phyloP scores from a whole-genome alignment of 2,329 filamentous ascomycete genomes.

The Byssoonygena ceratinophila region DNA sequence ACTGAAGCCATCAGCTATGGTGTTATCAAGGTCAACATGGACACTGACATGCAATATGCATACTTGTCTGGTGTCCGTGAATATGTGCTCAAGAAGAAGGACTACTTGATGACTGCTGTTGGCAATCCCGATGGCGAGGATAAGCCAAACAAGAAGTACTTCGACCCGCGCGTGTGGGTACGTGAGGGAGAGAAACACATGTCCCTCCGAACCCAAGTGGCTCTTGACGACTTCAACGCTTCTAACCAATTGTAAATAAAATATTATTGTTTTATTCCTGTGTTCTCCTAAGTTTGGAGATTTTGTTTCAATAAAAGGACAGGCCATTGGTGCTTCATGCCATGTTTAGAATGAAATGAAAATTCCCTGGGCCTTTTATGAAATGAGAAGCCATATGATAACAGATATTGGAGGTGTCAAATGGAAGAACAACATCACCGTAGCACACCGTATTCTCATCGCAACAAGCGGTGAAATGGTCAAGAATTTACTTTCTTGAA shows the following conservation, averaged over 20 bases:
- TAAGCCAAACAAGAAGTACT: constrained; percentile 99
- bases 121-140: constrained; percentile 92
- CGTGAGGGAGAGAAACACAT: constrained; percentile 93
- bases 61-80: constrained; percentile 90
- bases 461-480: too few relatives aligned
- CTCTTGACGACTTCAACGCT: constrained; percentile 85
- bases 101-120: constrained; percentile 76
- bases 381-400: neutral
- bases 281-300: neutral
- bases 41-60: constrained; percentile 94
- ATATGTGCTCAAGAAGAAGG: constrained; percentile 88
- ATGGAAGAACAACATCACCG: too few relatives aligned
- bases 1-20: constrained; percentile 77
- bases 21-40: constrained; percentile 98
- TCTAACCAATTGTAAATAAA: constrained; percentile 58
- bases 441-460: too few relatives aligned
- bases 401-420: too few relatives aligned
- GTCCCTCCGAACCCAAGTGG: constrained; percentile 66
- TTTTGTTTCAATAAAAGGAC: constrained; percentile 10
- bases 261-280: neutral
- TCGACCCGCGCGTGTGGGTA: constrained; percentile 86
- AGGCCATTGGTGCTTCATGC: constrained; percentile 5
- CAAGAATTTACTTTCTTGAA: neutral
- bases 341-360: constrained; percentile 7
- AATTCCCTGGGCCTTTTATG: neutral